A percentile compares a stretch with the other conserved stretches of the same genome.
Evolutionary conservation across 2,329 filamentous ascomycete genomes (phyloP).

Genomic region (Delphinella strobiligena): DNA sequence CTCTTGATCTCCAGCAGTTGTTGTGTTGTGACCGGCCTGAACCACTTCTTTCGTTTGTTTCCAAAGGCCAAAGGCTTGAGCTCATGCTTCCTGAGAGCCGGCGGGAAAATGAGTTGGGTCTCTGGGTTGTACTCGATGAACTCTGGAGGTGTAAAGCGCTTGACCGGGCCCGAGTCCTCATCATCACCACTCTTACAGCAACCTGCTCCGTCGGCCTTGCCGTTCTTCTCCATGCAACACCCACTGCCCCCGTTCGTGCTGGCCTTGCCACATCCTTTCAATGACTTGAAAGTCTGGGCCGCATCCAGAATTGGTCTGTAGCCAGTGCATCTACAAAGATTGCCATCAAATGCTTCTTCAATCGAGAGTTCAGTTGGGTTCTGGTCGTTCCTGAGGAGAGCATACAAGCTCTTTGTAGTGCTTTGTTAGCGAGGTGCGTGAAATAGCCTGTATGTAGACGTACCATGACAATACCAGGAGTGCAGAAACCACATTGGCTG

Average conservation of each 20-base stretch:
- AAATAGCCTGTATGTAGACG: too few species aligned
- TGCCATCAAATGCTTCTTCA: constrained; percentile 95
- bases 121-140: constrained; percentile 93
- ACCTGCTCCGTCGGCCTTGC: constrained; percentile 22
- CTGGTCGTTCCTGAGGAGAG: constrained; percentile 73
- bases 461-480: constrained; percentile 89
- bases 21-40: constrained; percentile 71
- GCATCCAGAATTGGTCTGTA: constrained; percentile 91
- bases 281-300: constrained; percentile 71
- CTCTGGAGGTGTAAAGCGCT: constrained; percentile 68
- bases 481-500: constrained; percentile 92
- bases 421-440: background rate
- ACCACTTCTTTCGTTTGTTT: constrained; percentile 92
- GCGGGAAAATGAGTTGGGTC: constrained; percentile 91
- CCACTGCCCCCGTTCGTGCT: constrained; percentile 47
- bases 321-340: constrained; percentile 88
- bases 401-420: constrained; percentile 62
- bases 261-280: constrained; percentile 43
- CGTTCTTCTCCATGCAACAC: constrained; percentile 56
- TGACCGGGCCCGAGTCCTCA: constrained; percentile 35
- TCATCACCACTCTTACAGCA: constrained; percentile 21
- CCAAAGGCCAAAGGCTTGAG: constrained; percentile 77
- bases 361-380: constrained; percentile 69
- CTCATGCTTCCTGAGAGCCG: constrained; percentile 68
- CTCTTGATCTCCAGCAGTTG: constrained; percentile 89